These are phyloP conservation scores for Exophiala calicioides DNA, from an alignment of 2,329 filamentous ascomycete genomes.

Conservation along the genomic window DNA sequence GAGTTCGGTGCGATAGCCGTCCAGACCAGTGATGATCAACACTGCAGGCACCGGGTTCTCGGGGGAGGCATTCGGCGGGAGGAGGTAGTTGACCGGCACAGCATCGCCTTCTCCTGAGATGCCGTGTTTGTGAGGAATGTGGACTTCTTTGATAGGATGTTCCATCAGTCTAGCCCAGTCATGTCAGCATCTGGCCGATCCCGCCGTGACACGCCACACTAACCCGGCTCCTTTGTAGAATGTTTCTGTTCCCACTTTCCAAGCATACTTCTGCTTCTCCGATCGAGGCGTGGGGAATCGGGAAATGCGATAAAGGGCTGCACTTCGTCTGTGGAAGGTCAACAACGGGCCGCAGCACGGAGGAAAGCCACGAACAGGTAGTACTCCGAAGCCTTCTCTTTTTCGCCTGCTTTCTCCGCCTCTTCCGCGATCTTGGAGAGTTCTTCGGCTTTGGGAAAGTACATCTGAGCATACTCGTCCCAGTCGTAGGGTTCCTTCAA, in stretches of 20 bases:
- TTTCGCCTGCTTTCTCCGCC: slow-evolving; percentile 52
- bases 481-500: slow-evolving; percentile 65
- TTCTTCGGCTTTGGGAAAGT: slow-evolving; percentile 62
- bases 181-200: slow-evolving; percentile 9
- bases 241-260: slow-evolving; percentile 30
- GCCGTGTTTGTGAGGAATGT: slow-evolving; percentile 60
- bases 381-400: slow-evolving; percentile 55
- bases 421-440: slow-evolving; percentile 57
- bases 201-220: slow-evolving; percentile 5
- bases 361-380: slow-evolving; percentile 26
- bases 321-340: slow-evolving; percentile 65
- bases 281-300: slow-evolving; percentile 59
- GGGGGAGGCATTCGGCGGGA: slow-evolving; percentile 51
- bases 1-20: slow-evolving; percentile 59
- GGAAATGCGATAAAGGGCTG: slow-evolving; percentile 71
- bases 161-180: slow-evolving; percentile 22
- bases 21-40: slow-evolving; percentile 60
- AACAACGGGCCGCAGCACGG: background rate
- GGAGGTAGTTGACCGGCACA: slow-evolving; percentile 67
- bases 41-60: slow-evolving; percentile 53
- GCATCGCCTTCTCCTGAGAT: slow-evolving; percentile 52
- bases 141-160: slow-evolving; percentile 62
- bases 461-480: slow-evolving; percentile 63
- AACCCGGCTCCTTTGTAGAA: slow-evolving; percentile 33
- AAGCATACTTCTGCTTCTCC: slow-evolving; percentile 31